Base-by-base conservation (phyloP, 2,329 filamentous ascomycete species). In the Elsinoe australis region DNA sequence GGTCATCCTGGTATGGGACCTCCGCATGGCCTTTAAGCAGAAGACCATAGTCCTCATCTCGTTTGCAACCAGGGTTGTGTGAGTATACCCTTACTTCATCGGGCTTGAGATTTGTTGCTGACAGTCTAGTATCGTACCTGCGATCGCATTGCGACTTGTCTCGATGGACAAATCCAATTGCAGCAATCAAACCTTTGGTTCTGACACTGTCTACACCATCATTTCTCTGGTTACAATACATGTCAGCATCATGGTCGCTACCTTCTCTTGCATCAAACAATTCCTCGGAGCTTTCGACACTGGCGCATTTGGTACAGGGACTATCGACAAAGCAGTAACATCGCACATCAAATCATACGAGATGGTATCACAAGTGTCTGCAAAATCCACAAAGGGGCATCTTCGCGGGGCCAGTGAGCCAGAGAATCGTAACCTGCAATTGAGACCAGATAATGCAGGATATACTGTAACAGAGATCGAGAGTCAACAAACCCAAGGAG, bases 191-290 rank as follows among this genome's bases (percentile, higher is more conserved):
- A 17, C 21, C 21, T 24, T 31, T 21, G 26, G 39, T 19, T 44
- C 39, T 3, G 26, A 32, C 17, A 32, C 39, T n/a, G 14, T 24
- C 8, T 15, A 31, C 15, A 32, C 39, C 4, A 15, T 44, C 15
- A 44, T 9, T 6, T 44, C 39, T 3, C 15, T 44, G 4, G 17
- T 44, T 12, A 26, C 39, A 19, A 26, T 24, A 2, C 39, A 44
- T 15, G 39, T 32, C 26, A 29, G 21, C 9, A 44, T 44, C 39
- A 44, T 44, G 39, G 39, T 44, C 7, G 39, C 39, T 15, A 44
- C 39, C 26, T 44, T 44, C 26, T 44, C 39, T 2, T 44, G 39
- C 39, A 26, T 44, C 26, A 44, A 44, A 26, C 39, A 44, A 17
- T 44, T 44, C 17, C 39, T 44, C 8, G 39, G 24, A 18, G 39